Evolutionary conservation across 2,329 filamentous ascomycete species (phyloP).

Genomic region (Pyrenophora tritici-repentis): DNA sequence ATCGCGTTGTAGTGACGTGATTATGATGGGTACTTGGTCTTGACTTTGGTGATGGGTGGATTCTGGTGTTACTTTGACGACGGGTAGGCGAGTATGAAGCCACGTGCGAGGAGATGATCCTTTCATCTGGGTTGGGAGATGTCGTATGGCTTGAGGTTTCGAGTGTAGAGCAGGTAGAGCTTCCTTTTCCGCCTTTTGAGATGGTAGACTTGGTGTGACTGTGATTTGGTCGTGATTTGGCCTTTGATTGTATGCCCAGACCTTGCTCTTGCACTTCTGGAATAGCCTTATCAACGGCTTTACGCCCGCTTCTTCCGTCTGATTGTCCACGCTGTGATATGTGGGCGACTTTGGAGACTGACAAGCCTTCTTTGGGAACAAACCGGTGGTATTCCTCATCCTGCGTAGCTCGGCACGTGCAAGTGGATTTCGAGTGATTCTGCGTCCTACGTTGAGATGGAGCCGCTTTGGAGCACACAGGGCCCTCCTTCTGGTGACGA

Average conservation of each 20-base stretch:
- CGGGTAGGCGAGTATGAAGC: too few relatives aligned
- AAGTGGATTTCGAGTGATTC: conserved; percentile 20
- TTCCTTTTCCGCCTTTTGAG: too few relatives aligned
- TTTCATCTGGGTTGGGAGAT: too few relatives aligned
- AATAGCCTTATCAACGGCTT: neutral
- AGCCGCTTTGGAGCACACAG: conserved; percentile 16
- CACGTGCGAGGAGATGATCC: too few relatives aligned
- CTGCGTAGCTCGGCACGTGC: conserved; percentile 15
- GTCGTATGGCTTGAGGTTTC: too few relatives aligned
- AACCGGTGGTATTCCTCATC: neutral
- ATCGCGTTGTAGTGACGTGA: too few relatives aligned
- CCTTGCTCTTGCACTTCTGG: neutral
- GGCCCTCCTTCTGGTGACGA: conserved; percentile 21
- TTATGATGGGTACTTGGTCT: too few relatives aligned
- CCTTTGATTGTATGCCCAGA: neutral
- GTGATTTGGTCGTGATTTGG: neutral
- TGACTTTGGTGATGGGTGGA: too few relatives aligned
- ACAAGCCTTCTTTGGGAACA: neutral
- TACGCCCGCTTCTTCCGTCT: neutral
- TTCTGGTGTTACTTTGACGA: too few relatives aligned
- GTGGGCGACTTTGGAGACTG: neutral
- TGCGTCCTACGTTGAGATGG: conserved; percentile 23
- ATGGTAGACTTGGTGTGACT: too few relatives aligned
- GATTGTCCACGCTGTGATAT: neutral
- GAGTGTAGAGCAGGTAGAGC: too few relatives aligned